Base-by-base conservation (phyloP, 176 grass and related monocot genomes). In the sorghum (Sorghum bicolor) region DNA sequence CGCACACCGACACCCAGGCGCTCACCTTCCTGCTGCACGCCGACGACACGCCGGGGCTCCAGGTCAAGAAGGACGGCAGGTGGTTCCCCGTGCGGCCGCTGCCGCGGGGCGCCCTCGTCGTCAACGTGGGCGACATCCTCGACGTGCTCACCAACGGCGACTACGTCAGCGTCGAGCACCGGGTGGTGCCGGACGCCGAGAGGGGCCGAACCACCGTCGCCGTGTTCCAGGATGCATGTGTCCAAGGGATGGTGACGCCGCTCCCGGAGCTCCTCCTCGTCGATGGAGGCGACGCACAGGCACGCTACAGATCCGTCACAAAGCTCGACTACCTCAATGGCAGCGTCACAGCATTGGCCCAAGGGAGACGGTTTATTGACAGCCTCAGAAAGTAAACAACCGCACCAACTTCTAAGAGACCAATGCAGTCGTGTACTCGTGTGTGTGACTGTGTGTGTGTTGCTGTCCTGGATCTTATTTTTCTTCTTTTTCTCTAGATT, bases 71-170 rank as follows among this genome's bases (percentile, higher is more conserved):
- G 4, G 29, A 5, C 72, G 72, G 72, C 72, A 33, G 72, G 47
- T 75, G 72, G 72, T 84, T 57, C 61, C 82, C 72, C 1, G 72
- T 84, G 16, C 16, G 4, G 33, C 72, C 82, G 19, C 62, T 76
- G 10, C 73, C 72, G n/a, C n/a, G n/a, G 10, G 82, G 73, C 3
- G 36, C 82, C 63, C 5, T 84, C 24, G 14, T 53, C 43, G 11
- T 76, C 44, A 67, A 76, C 33, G 10, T 68, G 1, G 82, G 44
- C 62, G 33, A 84, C 62, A 9, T 52, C 16, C 80, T 83, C 8
- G 53, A 63, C 10, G 20, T 63, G 36, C 53, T 74, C 8, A 64
- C 70, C 6, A 74, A 74, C 13, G 81, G 58, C 12, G 33, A 16
- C 20, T 83, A 82, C 24, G 6, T 3, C 50, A 68, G 66, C 66